Conservation (phyloP, 371 early-diverging fungal species). For the Zychaea mexicana region DNA sequence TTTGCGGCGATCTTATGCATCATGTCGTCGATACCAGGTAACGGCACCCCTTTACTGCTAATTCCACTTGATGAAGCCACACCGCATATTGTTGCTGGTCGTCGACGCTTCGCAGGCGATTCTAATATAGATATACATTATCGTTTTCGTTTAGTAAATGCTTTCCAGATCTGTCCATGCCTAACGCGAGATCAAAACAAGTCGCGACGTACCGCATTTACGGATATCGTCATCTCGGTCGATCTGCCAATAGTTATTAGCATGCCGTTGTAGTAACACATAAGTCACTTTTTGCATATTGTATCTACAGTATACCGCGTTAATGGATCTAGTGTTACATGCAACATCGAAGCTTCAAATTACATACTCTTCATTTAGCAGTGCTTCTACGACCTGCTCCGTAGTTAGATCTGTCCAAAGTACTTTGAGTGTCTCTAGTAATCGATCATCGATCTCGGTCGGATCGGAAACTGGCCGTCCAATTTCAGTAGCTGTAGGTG, state of each 20-base stretch:
- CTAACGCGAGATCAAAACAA: not conserved
- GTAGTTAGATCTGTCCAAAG: slow-evolving; percentile 46
- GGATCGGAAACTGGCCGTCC: slow-evolving; percentile 33
- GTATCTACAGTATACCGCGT: no score
- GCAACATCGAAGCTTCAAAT: not conserved
- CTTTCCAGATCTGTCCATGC: no score
- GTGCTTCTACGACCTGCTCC: slow-evolving; percentile 33
- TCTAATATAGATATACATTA: not conserved
- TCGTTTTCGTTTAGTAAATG: no score
- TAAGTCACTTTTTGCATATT: slow-evolving; percentile 59
- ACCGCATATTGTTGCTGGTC: slow-evolving; percentile 49
- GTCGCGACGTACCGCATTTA: not conserved
- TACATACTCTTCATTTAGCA: slow-evolving; percentile 44
- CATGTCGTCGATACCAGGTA: slow-evolving; percentile 43
- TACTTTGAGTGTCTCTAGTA: slow-evolving; percentile 44
- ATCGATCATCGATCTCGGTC: slow-evolving; percentile 45
- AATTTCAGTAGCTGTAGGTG: slow-evolving; percentile 41
- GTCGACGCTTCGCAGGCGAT: slow-evolving; percentile 25
- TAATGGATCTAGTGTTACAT: not conserved
- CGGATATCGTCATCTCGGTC: slow-evolving; percentile 42
- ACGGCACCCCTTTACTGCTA: slow-evolving; percentile 15
- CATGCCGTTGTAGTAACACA: slow-evolving; percentile 49
- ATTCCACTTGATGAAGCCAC: slow-evolving; percentile 16
- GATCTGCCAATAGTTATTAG: slow-evolving; percentile 46
- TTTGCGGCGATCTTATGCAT: slow-evolving; percentile 34